Evolutionary conservation across 352 stramenopile genomes (phyloP), one percentile per base, ranked within the genome.

Genomic region (Phytophthora europaea): DNA sequence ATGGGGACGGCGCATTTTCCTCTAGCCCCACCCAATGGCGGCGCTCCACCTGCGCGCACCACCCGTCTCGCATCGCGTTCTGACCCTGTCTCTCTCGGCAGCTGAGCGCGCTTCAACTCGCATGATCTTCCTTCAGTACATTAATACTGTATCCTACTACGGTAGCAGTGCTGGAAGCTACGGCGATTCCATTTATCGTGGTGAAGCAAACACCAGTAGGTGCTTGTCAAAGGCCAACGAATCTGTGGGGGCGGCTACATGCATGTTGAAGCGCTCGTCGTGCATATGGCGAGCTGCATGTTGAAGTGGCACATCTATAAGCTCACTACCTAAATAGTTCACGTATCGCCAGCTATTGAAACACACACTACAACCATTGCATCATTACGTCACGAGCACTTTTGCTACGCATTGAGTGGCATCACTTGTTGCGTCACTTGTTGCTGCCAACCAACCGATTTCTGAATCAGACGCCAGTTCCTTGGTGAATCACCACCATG

Each of bases 1-100:
- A 63, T 70, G 20, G 28, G 22, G 10, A 22, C 18, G n/a, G 18
- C 7, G 36, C n/a, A 58, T 15, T 15, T 0, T 43, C 10, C 36
- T 43, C 36, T 43, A 43, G 36, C 13, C 18, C 33, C 26, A 40
- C 23, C 52, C 52, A 58, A 58, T 58, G 23, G 31, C 23, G 16
- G 50, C 10, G 50, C 50, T 38, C 20, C 28, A 48, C n/a, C 65
- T 50, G 16, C 43, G 56, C 15, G 50, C 53, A 36, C 55, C 34
- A 51, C 18, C 20, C 33, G 55, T 50, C 36, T n/a, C 16, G 23
- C 63, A 47, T 53, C 50, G 47, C 16, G 52, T 36, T 58, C 28
- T 40, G 6, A 61, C 48, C 61, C 36, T 43, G 18, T 56, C 51
- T 33, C 61, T 61, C 20, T n/a, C 38, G 26, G 48, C 48, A 54